Evolutionary conservation across 208 protist genomes (phyloP), one percentile per base, ranked within the genome.

Genomic region (Strigomonas oncopelti): DNA sequence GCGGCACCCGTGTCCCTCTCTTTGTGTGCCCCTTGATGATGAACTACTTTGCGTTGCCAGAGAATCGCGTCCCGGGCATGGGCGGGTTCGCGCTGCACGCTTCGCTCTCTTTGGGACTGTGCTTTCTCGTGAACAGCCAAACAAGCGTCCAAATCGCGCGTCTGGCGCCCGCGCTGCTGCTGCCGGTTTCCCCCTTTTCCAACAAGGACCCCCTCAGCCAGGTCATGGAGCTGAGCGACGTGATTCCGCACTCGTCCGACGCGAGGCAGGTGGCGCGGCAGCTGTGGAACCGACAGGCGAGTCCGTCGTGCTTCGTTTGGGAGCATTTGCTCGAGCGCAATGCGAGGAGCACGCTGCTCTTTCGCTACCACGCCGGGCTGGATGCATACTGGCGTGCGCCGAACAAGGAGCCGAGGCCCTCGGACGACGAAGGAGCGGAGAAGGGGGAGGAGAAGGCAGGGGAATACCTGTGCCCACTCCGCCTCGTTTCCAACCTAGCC

Each of bases 231-330:
- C 36, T 57, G 52, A 53, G 31, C 36, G 29, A 29, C 34, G 20
- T 34, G 53, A 4, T 57, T 14, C 51, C 29, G n/a, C 18, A 29
- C 31, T 13, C 24, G 54, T 29, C 20, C 22, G 53, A 61, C 11
- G 34, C 32, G 61, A 25, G 16, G 32, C 16, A 48, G 28, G 38
- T 63, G 7, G 27, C 73, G 52, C 27, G 42, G 13, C 42, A 34
- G 8, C 57, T 85, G 24, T 81, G 72, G 71, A 46, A 69, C 36
- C 45, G 63, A 18, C 71, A 82, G 36, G 29, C 54, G 0, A 61
- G 61, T 13, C 59, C 73, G 18, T 61, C 59, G n/a, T 75, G 66
- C 59, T 79, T 81, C 60, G 13, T 69, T 9, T 85, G 80, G 80
- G 80, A 85, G 71, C 60, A 65, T 27, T 57, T 85, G 22, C 61